Percentiles rank a stretch among this genome's conserved stretches.
These are phyloP conservation scores for Trametes coccinea DNA, from an alignment of 768 basidiomycete genomes.

Conservation along the genomic window DNA sequence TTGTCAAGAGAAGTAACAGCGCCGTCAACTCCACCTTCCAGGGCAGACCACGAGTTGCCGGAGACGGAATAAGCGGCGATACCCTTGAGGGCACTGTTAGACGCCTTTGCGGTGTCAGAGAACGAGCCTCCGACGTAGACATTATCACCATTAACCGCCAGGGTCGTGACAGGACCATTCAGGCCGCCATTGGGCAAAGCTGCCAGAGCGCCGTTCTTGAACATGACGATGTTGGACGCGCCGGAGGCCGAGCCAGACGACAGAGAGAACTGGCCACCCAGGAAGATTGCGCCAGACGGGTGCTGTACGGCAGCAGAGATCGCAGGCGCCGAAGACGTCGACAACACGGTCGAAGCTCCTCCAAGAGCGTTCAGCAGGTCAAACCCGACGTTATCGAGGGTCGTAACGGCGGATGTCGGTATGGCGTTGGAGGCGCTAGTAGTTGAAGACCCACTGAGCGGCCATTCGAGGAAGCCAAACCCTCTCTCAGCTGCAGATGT, in stretches of 20 bases:
- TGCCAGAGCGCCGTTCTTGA: slow-evolving; percentile 57
- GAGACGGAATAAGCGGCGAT: slow-evolving; percentile 73
- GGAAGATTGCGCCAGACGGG: slow-evolving; percentile 61
- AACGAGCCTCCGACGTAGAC: slow-evolving; percentile 92
- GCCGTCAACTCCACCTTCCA: slow-evolving; percentile 79
- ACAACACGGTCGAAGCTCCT: slow-evolving; percentile 36
- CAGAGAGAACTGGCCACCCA: slow-evolving; percentile 78
- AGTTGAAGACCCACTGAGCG: slow-evolving; percentile 42
- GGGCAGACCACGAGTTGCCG: slow-evolving; percentile 62
- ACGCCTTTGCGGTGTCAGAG: slow-evolving; percentile 59
- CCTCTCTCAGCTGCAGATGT: slow-evolving; percentile 43
- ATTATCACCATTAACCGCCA: slow-evolving; percentile 60
- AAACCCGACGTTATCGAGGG: slow-evolving; percentile 62
- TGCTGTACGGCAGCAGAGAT: slow-evolving; percentile 65
- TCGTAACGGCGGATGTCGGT: slow-evolving; percentile 69
- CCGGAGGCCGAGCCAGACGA: slow-evolving; percentile 55
- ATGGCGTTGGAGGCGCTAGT: slow-evolving; percentile 63
- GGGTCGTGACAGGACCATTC: slow-evolving; percentile 72
- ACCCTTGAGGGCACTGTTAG: slow-evolving; percentile 53
- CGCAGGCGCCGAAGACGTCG: slow-evolving; percentile 38
- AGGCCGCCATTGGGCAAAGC: slow-evolving; percentile 67
- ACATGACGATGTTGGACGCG: slow-evolving; percentile 70
- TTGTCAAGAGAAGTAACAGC: slow-evolving; percentile 62
- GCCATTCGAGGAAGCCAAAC: slow-evolving; percentile 93
- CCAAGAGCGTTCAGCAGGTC: slow-evolving; percentile 65